These are phyloP conservation scores for Rhizomucor pusillus DNA, from an alignment of 371 early-diverging fungal genomes.

Conservation along the genomic window DNA sequence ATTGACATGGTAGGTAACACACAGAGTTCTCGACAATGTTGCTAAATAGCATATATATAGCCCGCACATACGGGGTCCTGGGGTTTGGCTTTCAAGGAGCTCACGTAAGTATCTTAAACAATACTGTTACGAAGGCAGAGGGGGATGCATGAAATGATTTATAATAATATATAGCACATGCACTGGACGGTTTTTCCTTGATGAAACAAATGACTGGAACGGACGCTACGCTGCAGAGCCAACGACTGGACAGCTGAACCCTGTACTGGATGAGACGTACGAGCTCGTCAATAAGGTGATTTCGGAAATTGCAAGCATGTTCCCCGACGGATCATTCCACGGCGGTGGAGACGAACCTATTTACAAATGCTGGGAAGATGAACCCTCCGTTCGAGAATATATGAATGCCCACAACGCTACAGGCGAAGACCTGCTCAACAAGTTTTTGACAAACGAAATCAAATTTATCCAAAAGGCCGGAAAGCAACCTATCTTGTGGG, in stretches of 20 bases:
- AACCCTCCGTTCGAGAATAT: slow-evolving; percentile 33
- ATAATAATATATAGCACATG: slow-evolving; percentile 33
- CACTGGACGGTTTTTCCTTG: slow-evolving; percentile 32
- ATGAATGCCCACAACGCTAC: slow-evolving; percentile 37
- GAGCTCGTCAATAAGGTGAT: slow-evolving; percentile 54
- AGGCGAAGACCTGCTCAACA: slow-evolving; percentile 29
- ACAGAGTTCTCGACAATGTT: neutral
- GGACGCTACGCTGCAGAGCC: slow-evolving; percentile 64
- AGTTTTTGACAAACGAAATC: slow-evolving; percentile 36
- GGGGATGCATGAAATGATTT: neutral
- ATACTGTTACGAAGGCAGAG: neutral
- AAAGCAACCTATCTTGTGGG: slow-evolving; percentile 59
- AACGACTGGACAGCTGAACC: slow-evolving; percentile 73
- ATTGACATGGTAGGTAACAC: slow-evolving; percentile 66
- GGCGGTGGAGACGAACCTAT: slow-evolving; percentile 75
- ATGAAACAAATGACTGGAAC: slow-evolving; percentile 45
- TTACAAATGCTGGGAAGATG: slow-evolving; percentile 62
- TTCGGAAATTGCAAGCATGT: slow-evolving; percentile 55
- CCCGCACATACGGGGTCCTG: slow-evolving; percentile 75
- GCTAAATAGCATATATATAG: slow-evolving; percentile 8
- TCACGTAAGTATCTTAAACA: slow-evolving; percentile 33
- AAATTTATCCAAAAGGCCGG: slow-evolving; percentile 23
- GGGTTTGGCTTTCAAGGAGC: slow-evolving; percentile 33
- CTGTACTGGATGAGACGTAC: slow-evolving; percentile 53
- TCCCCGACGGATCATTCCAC: slow-evolving; percentile 64